Percentiles rank a stretch among this genome's conserved stretches.
Evolutionary conservation across 1,284 basidiomycete species (phyloP).

Genomic region (Ustilago cynodontis): DNA sequence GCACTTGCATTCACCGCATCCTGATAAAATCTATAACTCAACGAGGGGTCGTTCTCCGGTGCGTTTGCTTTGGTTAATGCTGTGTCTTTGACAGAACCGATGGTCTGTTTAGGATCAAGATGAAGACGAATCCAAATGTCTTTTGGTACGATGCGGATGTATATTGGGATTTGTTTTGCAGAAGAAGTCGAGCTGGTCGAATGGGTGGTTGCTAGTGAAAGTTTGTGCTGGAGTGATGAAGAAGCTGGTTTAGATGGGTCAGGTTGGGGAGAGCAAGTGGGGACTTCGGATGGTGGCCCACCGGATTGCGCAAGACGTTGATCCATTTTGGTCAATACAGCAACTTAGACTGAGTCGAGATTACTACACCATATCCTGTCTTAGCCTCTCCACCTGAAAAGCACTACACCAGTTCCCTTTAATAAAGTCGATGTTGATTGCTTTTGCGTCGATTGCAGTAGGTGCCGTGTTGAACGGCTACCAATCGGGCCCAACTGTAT

Average conservation of each 20-base stretch:
- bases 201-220: constrained; percentile 23
- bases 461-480: not conserved
- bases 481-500: not conserved
- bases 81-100: constrained; percentile 53
- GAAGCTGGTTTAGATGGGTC: too few species aligned
- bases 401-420: too few species aligned
- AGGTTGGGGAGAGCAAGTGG: too few species aligned
- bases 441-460: not conserved
- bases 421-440: too few species aligned
- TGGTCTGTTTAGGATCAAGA: constrained; percentile 41
- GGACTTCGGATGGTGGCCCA: too few species aligned
- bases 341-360: too few species aligned
- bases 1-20: constrained; percentile 43
- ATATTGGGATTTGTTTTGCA: constrained; percentile 37
- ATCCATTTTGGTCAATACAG: too few species aligned
- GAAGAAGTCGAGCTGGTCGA: constrained; percentile 30
- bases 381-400: too few species aligned
- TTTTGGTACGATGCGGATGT: constrained; percentile 60
- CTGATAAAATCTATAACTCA: constrained; percentile 45
- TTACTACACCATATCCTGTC: not conserved
- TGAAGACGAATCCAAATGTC: constrained; percentile 60
- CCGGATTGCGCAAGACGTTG: too few species aligned
- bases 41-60: constrained; percentile 46
- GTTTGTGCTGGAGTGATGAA: constrained; percentile 25
- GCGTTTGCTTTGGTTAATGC: constrained; percentile 37